A percentile compares a stretch with the other conserved stretches of the same genome.
phyloP scores from a whole-genome alignment of 371 early-diverging fungal species.

The Apophysomyces variabilis region DNA sequence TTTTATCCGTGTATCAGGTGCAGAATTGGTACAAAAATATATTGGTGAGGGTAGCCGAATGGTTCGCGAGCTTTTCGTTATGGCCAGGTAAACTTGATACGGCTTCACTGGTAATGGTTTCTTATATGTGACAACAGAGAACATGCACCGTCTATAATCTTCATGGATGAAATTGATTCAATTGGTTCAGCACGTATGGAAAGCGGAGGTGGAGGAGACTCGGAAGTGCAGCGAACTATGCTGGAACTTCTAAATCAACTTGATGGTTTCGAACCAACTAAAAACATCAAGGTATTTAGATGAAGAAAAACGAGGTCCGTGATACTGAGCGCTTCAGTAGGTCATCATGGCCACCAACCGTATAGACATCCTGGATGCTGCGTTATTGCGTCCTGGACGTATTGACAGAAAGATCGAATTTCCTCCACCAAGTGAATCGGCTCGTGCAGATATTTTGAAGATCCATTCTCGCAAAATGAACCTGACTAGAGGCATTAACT shows the following conservation, averaged over 20 bases:
- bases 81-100: conserved; percentile 78
- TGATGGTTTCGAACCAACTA: conserved; percentile 99
- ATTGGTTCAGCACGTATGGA: conserved; percentile 99
- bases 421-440: conserved; percentile 90
- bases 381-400: conserved; percentile 98
- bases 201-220: conserved; percentile 97
- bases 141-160: conserved; percentile 98
- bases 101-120: not conserved
- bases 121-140: conserved; percentile 69
- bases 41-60: conserved; percentile 99
- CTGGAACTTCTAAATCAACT: conserved; percentile 99
- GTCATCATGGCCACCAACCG: conserved; percentile 70
- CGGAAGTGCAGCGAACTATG: conserved; percentile 99
- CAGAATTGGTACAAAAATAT: conserved; percentile 99
- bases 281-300: conserved; percentile 91
- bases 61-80: conserved; percentile 99
- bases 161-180: conserved; percentile 99
- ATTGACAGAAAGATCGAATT: conserved; percentile 99
- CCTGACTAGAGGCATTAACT: conserved; percentile 97
- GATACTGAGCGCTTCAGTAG: not conserved
- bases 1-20: conserved; percentile 99
- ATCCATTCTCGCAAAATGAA: conserved; percentile 99
- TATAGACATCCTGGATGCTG: conserved; percentile 99
- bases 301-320: not conserved
- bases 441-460: conserved; percentile 98